These are phyloP conservation scores for Podospora comata DNA, from an alignment of 495 filamentous ascomycete species.

Conservation along the genomic window DNA sequence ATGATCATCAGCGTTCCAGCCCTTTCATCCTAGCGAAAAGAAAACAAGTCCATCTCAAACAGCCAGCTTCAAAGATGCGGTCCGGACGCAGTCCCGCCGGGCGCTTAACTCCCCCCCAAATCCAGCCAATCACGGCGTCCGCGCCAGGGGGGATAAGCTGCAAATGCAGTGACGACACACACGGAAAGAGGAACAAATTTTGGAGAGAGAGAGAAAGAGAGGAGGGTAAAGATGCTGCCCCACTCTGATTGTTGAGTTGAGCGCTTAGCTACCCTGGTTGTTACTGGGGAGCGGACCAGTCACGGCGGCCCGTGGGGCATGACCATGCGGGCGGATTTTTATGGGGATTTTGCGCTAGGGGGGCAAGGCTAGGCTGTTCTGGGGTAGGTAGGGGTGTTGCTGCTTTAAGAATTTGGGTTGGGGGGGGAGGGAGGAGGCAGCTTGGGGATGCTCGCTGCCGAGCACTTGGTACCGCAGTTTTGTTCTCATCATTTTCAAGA, in stretches of 20 bases:
- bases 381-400: neutral
- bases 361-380: constrained; percentile 1
- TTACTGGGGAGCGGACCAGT: constrained; percentile 7
- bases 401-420: neutral
- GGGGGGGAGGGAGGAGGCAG: neutral
- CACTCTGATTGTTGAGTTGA: neutral
- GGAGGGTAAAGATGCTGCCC: neutral
- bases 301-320: constrained; percentile 8
- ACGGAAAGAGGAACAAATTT: neutral
- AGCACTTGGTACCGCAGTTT: too few relatives aligned
- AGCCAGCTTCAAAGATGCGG: neutral
- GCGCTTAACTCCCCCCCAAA: neutral
- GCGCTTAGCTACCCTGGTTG: constrained; percentile 14
- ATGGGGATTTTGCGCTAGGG: neutral
- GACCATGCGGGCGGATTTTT: constrained; percentile 25
- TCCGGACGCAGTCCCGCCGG: constrained; percentile 1
- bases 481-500: too few relatives aligned
- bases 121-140: neutral
- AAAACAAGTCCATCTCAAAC: neutral
- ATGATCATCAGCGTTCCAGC: too few relatives aligned
- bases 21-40: neutral
- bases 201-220: neutral
- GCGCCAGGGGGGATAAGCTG: neutral
- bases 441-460: neutral
- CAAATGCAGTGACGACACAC: neutral